These are phyloP conservation scores for Pilobolus umbonatus DNA, from an alignment of 192 early-diverging fungal genomes.

Conservation along the genomic window DNA sequence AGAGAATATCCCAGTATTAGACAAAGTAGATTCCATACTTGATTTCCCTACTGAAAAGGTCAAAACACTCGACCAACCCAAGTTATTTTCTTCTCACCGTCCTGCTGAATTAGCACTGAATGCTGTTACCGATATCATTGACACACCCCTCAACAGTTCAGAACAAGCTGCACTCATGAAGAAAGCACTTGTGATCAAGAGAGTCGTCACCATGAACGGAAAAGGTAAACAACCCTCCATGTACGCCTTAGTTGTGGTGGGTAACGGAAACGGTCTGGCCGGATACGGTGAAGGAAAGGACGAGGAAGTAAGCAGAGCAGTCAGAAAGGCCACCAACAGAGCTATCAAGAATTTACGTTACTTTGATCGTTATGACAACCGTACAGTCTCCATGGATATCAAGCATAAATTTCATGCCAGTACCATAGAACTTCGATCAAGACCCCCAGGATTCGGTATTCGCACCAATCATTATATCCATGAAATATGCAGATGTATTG, in stretches of 20 bases:
- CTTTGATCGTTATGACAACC: conserved; percentile 87
- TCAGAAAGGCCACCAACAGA: conserved; percentile 79
- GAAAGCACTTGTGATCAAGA: conserved; percentile 67
- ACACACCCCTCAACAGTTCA: conserved; percentile 41
- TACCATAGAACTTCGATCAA: conserved; percentile 68
- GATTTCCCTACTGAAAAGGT: conserved; percentile 25
- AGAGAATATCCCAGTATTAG: conserved; percentile 18
- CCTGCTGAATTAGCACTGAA: conserved; percentile 28
- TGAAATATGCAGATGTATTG: conserved; percentile 90
- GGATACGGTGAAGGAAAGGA: conserved; percentile 93
- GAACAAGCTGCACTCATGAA: conserved; percentile 59
- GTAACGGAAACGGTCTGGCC: conserved; percentile 85
- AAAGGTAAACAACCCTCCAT: conserved; percentile 77
- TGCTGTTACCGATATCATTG: conserved; percentile 27
- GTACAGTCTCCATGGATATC: conserved; percentile 87
- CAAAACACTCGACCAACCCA: conserved; percentile 23
- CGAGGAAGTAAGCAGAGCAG: conserved; percentile 69
- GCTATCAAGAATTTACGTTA: conserved; percentile 86
- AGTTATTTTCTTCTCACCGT: conserved; percentile 23
- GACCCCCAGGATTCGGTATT: conserved; percentile 92
- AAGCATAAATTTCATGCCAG: conserved; percentile 89
- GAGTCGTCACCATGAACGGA: conserved; percentile 73
- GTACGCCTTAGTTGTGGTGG: conserved; percentile 93
- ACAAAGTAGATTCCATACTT: conserved; percentile 28
- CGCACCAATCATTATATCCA: conserved; percentile 92